Evolutionary conservation across 2,329 filamentous ascomycete species (phyloP), one percentile per base, ranked within the genome.

Genomic region (Nothophoma quercina): DNA sequence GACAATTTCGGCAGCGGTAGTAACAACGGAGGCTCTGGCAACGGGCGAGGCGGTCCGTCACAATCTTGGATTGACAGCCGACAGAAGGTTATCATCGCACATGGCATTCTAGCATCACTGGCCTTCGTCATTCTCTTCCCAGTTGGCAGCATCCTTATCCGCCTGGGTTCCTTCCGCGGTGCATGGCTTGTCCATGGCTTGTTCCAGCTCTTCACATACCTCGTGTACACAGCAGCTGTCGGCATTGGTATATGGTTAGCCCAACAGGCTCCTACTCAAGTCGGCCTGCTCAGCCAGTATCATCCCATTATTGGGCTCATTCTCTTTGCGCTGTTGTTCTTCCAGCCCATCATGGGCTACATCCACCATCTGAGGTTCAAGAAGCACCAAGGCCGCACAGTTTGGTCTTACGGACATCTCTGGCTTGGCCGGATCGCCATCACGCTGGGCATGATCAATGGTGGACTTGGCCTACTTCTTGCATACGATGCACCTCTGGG

Each of bases 291-390:
- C 7, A 40, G 59, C 77, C 33, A 70, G 42, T 77, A 80, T 40
- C 83, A 85, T 59, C 74, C 78, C 1, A 73, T 83, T 44, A 82
- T 85, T 30, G 83, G 83, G 9, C 75, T 81, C 9, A 59, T 83
- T n/a, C 71, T 82, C 3, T 73, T 84, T 29, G 68, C 66, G 1
- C 60, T 77, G 8, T 66, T 88, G 1, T 72, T 85, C 8, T 81
- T 87, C 58, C 81, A 84, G 58, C 82, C 82, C 0, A 67, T 78
- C 1, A 73, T 83, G 25, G 83, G 83, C 2, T 58, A 78, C 8
- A 52, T 82, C 2, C 83, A 85, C 53, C 83, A 85, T 60, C 59
- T 72, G 7, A 65, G 78, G 53, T 85, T 76, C 67, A 77, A 77
- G 46, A 79, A 77, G 55, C 74, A 75, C 5, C 73, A 72, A 6